Conservation (phyloP, 192 early-diverging fungal species). For the Phycomyces blakesleeanus region DNA sequence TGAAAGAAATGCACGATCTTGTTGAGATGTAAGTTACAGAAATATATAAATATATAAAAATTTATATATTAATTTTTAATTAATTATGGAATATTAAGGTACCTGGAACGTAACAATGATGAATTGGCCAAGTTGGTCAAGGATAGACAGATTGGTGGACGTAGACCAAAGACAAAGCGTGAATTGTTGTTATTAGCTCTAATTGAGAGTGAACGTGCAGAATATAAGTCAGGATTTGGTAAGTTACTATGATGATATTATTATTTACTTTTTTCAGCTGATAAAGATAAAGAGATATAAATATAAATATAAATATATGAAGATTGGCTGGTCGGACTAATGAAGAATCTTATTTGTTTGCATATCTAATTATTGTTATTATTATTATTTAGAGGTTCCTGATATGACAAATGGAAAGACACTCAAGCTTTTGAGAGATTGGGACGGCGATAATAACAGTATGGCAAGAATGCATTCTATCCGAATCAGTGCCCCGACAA, state of each 20-base stretch:
- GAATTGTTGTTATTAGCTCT: slow-evolving; percentile 41
- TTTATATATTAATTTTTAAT: no score
- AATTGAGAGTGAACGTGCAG: slow-evolving; percentile 41
- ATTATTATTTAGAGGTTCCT: slow-evolving; percentile 42
- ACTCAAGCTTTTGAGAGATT: slow-evolving; percentile 42
- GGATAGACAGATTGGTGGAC: slow-evolving; percentile 33
- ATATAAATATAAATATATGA: no score
- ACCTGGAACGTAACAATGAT: slow-evolving; percentile 44
- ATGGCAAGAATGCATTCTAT: slow-evolving; percentile 43
- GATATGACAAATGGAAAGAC: slow-evolving; percentile 52
- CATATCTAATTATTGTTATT: not conserved
- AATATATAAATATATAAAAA: not conserved
- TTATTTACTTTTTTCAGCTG: no score
- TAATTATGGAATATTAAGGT: slow-evolving; percentile 27
- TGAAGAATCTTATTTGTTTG: not conserved
- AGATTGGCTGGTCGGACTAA: no score
- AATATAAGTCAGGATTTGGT: slow-evolving; percentile 55
- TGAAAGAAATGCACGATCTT: slow-evolving; percentile 34
- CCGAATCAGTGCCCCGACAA: slow-evolving; percentile 15
- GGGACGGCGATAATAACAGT: slow-evolving; percentile 55
- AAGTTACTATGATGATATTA: no score
- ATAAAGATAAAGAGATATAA: no score
- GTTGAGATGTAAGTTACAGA: slow-evolving; percentile 27
- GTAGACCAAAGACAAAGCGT: slow-evolving; percentile 44
- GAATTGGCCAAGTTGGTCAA: slow-evolving; percentile 42